Evolutionary conservation across 2,329 filamentous ascomycete genomes (phyloP).

Genomic region (Fulvia fulva): DNA sequence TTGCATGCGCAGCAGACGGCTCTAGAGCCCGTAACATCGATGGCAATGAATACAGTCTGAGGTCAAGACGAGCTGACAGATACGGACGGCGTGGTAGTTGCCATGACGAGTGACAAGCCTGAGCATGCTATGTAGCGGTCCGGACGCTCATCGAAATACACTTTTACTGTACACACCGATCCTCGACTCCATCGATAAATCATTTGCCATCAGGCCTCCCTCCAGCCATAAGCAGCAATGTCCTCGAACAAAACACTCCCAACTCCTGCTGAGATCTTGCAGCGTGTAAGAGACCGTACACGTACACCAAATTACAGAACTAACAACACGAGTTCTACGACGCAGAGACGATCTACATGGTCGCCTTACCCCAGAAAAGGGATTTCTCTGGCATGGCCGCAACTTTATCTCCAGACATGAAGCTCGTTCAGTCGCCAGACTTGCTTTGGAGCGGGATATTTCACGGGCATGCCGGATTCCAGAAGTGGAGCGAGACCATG

Average conservation of each 20-base stretch:
- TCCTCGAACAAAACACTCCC: not conserved
- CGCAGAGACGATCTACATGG: conserved; percentile 36
- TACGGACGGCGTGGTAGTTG: not conserved
- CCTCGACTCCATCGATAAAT: too few relatives aligned
- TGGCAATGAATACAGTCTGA: too few relatives aligned
- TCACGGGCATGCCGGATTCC: conserved; percentile 31
- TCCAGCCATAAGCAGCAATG: not conserved
- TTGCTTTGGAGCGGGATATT: conserved; percentile 36
- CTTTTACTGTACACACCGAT: too few relatives aligned
- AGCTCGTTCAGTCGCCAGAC: conserved; percentile 33
- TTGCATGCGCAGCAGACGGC: too few relatives aligned
- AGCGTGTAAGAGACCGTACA: not conserved
- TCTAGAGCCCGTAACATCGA: too few relatives aligned
- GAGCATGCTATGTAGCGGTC: not conserved
- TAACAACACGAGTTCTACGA: conserved; percentile 30
- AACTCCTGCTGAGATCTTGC: not conserved
- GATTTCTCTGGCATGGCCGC: conserved; percentile 34
- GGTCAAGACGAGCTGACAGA: too few relatives aligned
- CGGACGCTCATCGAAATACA: not conserved
- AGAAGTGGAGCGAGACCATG: conserved; percentile 33
- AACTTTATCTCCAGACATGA: conserved; percentile 26
- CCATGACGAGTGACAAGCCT: conserved; percentile 1
- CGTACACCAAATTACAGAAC: not conserved
- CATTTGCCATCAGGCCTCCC: too few relatives aligned
- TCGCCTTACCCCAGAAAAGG: conserved; percentile 26